Percentiles rank a stretch among this genome's conserved stretches.
These are phyloP conservation scores for Podospora comata DNA, from an alignment of 495 filamentous ascomycete species.

Conservation along the genomic window DNA sequence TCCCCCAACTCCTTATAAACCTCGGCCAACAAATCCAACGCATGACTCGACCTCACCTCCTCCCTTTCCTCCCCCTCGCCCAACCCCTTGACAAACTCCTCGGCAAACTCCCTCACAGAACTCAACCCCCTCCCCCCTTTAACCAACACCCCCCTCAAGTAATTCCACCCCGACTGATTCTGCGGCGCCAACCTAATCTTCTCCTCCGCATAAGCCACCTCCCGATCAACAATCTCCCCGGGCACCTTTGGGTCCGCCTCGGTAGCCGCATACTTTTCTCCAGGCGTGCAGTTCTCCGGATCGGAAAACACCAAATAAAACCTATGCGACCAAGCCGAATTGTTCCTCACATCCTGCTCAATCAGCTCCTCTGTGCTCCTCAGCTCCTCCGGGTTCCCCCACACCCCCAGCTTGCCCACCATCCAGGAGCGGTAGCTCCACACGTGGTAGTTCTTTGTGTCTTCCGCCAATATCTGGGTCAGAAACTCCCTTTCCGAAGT, in stretches of 20 bases:
- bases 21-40: constrained; percentile 86
- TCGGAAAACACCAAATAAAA: constrained; percentile 84
- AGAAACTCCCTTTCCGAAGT: constrained; percentile 70
- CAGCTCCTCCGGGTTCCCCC: constrained; percentile 54
- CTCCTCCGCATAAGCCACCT: constrained; percentile 67
- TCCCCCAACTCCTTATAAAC: constrained; percentile 63
- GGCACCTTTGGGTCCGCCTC: constrained; percentile 51
- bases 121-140: constrained; percentile 57
- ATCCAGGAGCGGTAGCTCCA: constrained; percentile 96
- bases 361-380: constrained; percentile 67
- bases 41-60: constrained; percentile 71
- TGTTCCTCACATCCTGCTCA: constrained; percentile 80
- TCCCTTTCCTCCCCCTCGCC: constrained; percentile 42
- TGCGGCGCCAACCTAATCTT: constrained; percentile 79
- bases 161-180: constrained; percentile 92
- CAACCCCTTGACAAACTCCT: constrained; percentile 58
- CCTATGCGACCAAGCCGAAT: constrained; percentile 95
- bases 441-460: constrained; percentile 97
- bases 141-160: constrained; percentile 71
- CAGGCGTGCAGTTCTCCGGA: constrained; percentile 50
- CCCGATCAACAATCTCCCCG: constrained; percentile 64
- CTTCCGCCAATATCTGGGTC: constrained; percentile 72
- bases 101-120: constrained; percentile 61
- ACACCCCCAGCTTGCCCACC: constrained; percentile 75
- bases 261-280: constrained; percentile 34